Evolutionary conservation across 352 stramenopile genomes (phyloP).

Genomic region (Globisporangium perplexum): DNA sequence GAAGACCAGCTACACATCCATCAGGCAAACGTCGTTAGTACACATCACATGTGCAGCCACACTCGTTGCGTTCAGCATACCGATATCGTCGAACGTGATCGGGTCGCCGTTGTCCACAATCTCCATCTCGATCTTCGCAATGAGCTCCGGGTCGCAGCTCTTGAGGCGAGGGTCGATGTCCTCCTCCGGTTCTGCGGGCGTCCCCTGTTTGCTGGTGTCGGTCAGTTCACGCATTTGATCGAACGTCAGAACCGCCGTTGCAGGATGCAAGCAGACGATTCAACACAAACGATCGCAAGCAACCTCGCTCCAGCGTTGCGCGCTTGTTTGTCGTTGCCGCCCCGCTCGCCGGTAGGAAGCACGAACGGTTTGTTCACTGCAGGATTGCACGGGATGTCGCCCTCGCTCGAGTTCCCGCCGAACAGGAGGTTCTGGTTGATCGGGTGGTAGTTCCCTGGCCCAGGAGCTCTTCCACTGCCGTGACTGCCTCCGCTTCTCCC

Average conservation of each 20-base stretch:
- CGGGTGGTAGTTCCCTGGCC: conserved; percentile 55
- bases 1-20: conserved; percentile 83
- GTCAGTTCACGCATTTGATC: neutral
- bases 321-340: conserved; percentile 18
- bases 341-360: conserved; percentile 37
- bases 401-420: conserved; percentile 19
- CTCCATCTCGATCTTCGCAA: conserved; percentile 97
- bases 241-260: neutral
- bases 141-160: conserved; percentile 92
- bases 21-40: neutral
- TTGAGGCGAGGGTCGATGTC: conserved; percentile 93
- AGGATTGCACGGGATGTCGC: conserved; percentile 14
- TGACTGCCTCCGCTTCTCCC: conserved; percentile 12
- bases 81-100: conserved; percentile 97
- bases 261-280: neutral
- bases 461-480: conserved; percentile 19
- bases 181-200: conserved; percentile 37
- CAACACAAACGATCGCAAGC: neutral
- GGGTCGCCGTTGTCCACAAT: conserved; percentile 93
- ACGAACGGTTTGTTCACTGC: conserved; percentile 74
- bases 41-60: neutral
- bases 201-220: conserved; percentile 15
- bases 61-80: conserved; percentile 18
- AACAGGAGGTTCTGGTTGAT: conserved; percentile 73
- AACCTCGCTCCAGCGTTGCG: conserved; percentile 5